Percentiles rank a stretch among this genome's conserved stretches.
These are phyloP conservation scores for Fusarium sp. DNA, from an alignment of 2,329 filamentous ascomycete species.

Conservation along the genomic window DNA sequence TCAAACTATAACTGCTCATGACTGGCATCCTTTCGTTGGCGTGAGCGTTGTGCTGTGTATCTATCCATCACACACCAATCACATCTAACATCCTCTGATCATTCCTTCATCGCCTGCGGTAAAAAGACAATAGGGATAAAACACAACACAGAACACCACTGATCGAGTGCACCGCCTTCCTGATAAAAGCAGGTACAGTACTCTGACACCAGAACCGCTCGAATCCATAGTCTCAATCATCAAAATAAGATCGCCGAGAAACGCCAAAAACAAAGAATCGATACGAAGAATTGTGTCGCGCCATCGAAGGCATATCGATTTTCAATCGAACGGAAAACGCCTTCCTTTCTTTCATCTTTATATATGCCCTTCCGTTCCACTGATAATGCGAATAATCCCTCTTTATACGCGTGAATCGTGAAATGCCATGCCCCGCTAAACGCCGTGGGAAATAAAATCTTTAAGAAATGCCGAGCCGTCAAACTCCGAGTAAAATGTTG, in stretches of 20 bases:
- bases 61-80: conserved; percentile 36
- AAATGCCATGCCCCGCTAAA: conserved; percentile 38
- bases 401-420: conserved; percentile 43
- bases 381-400: conserved; percentile 44
- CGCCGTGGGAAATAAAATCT: conserved; percentile 31
- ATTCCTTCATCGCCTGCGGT: conserved; percentile 30
- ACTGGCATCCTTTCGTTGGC: conserved; percentile 36
- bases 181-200: conserved; percentile 9
- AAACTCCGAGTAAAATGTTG: conserved; percentile 30
- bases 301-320: conserved; percentile 46
- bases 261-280: conserved; percentile 32
- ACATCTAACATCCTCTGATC: conserved; percentile 33
- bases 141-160: conserved; percentile 28
- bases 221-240: conserved; percentile 30
- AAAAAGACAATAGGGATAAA: conserved; percentile 27
- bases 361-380: conserved; percentile 46
- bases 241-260: conserved; percentile 15
- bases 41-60: conserved; percentile 41
- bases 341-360: conserved; percentile 38
- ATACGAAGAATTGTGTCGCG: conserved; percentile 40
- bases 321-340: conserved; percentile 50
- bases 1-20: conserved; percentile 23
- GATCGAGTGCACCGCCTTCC: conserved; percentile 4
- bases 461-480: conserved; percentile 11
- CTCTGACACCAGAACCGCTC: conserved; percentile 38